Conservation (phyloP, 1,284 basidiomycete species). For the Stereum hirsutum region DNA sequence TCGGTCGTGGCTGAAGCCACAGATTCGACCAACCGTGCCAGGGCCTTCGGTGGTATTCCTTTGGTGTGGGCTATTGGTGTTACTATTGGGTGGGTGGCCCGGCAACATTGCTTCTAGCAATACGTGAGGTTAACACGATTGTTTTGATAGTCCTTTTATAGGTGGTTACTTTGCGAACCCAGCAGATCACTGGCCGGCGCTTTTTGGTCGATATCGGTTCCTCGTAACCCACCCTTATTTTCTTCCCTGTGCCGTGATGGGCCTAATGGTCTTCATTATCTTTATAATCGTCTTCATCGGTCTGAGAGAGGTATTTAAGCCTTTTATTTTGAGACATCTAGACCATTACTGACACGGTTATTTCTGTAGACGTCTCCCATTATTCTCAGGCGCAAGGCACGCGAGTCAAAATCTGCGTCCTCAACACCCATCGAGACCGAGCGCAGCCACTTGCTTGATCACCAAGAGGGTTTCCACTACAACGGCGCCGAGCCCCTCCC, state of each 20-base stretch:
- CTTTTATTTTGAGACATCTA: too few species aligned
- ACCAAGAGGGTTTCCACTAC: too few species aligned
- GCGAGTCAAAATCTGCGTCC: too few species aligned
- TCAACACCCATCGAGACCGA: too few species aligned
- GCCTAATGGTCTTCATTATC: not conserved
- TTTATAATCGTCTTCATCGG: not conserved
- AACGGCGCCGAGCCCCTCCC: too few species aligned
- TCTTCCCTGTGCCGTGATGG: not conserved
- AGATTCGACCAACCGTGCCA: not conserved
- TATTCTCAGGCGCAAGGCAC: too few species aligned
- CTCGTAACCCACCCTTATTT: not conserved
- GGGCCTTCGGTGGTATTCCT: not conserved
- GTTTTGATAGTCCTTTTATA: not conserved
- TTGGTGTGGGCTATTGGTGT: not conserved
- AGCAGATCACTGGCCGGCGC: not conserved
- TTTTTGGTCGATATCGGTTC: not conserved
- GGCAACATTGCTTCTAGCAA: not conserved
- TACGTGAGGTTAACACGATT: not conserved
- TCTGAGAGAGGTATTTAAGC: not conserved
- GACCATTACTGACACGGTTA: too few species aligned
- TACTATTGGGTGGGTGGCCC: not conserved
- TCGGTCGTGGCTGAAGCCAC: not conserved
- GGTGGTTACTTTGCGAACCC: not conserved
- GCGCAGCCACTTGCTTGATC: too few species aligned
- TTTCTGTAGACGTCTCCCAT: too few species aligned